A percentile compares a stretch with the other conserved stretches of the same genome.
These are phyloP conservation scores for Nemania serpens DNA, from an alignment of 2,329 filamentous ascomycete species.

Conservation along the genomic window DNA sequence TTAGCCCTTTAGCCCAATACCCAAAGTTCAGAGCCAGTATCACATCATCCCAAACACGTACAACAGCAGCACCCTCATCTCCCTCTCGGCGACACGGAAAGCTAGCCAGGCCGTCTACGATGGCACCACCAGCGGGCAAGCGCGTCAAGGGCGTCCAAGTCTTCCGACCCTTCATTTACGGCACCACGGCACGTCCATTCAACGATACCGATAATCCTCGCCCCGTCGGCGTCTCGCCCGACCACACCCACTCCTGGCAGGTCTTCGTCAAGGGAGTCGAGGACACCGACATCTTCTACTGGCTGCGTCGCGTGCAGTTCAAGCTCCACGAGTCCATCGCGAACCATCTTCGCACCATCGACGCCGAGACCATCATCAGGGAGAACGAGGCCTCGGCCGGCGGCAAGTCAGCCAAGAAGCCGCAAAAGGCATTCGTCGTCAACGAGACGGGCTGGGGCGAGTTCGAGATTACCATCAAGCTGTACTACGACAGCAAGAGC, in stretches of 20 bases:
- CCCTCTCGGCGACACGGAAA: too few species aligned
- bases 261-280: constrained; percentile 92
- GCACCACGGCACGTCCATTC: constrained; percentile 79
- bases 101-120: constrained; percentile 35
- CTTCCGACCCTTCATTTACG: constrained; percentile 71
- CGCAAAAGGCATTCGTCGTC: constrained; percentile 67
- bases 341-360: constrained; percentile 78
- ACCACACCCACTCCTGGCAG: constrained; percentile 96
- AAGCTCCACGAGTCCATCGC: constrained; percentile 97
- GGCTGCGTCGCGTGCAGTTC: constrained; percentile 96
- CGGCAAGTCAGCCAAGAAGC: constrained; percentile 50
- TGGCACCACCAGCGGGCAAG: constrained; percentile 66
- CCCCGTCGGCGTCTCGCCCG: constrained; percentile 75
- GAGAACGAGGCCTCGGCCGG: constrained; percentile 36
- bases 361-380: constrained; percentile 39
- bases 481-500: constrained; percentile 88
- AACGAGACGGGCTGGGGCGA: constrained; percentile 97
- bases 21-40: too few species aligned
- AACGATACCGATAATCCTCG: constrained; percentile 78
- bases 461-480: constrained; percentile 93
- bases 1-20: too few species aligned
- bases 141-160: constrained; percentile 70
- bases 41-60: too few species aligned
- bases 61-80: too few species aligned
- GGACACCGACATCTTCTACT: constrained; percentile 89